These are phyloP conservation scores for Filosporella fistucella DNA, from an alignment of 495 filamentous ascomycete genomes.

Conservation along the genomic window DNA sequence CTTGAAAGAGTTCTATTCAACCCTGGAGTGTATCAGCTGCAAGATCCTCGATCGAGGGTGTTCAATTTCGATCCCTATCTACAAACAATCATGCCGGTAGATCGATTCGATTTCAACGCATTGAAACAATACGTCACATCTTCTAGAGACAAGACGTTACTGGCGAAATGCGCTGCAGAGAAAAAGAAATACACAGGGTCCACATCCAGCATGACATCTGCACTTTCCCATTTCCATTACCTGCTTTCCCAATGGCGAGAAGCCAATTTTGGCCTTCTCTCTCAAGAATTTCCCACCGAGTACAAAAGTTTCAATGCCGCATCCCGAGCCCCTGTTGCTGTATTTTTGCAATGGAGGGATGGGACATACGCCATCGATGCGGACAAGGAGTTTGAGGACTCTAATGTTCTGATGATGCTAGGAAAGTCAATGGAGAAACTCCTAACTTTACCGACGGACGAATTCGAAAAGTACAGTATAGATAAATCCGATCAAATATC, in stretches of 20 bases:
- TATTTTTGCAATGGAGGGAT: slow-evolving; percentile 81
- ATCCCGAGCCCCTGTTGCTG: slow-evolving; percentile 64
- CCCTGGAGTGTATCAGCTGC: slow-evolving; percentile 86
- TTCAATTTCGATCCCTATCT: slow-evolving; percentile 97
- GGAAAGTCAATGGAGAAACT: slow-evolving; percentile 96
- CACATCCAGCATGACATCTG: slow-evolving; percentile 91
- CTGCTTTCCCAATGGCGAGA: slow-evolving; percentile 79
- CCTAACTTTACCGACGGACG: slow-evolving; percentile 73
- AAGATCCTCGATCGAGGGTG: slow-evolving; percentile 81
- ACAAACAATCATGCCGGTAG: slow-evolving; percentile 81
- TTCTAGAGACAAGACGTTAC: slow-evolving; percentile 70
- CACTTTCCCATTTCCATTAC: slow-evolving; percentile 87
- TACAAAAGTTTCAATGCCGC: slow-evolving; percentile 65
- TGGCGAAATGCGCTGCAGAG: slow-evolving; percentile 55
- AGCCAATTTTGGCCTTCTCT: slow-evolving; percentile 61
- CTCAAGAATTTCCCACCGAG: slow-evolving; percentile 57
- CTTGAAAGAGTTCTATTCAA: slow-evolving; percentile 94
- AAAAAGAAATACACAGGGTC: slow-evolving; percentile 89
- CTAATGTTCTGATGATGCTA: slow-evolving; percentile 82
- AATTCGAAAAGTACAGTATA: slow-evolving; percentile 80
- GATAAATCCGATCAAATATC: slow-evolving; percentile 54
- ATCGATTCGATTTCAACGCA: slow-evolving; percentile 86
- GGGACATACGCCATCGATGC: slow-evolving; percentile 94
- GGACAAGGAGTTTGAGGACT: slow-evolving; percentile 85
- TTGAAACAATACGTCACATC: slow-evolving; percentile 84